phyloP scores from a whole-genome alignment of 2,329 filamentous ascomycete species.

The Fusarium graminum region DNA sequence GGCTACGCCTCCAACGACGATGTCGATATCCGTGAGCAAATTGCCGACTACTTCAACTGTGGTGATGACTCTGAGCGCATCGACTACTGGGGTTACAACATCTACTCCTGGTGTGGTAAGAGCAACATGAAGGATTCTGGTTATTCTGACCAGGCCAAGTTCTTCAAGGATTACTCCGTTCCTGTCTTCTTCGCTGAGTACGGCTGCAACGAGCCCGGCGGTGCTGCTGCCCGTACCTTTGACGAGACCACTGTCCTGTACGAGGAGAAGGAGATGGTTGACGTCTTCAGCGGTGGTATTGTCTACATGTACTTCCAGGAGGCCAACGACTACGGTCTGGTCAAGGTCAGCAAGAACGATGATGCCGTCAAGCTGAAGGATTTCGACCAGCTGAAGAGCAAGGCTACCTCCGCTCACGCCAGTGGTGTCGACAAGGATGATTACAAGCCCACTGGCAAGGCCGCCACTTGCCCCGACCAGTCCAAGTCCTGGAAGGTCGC shows the following conservation, averaged over 20 bases:
- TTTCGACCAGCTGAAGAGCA: conserved; percentile 78
- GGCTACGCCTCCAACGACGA: conserved; percentile 98
- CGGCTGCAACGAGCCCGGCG: conserved; percentile 82
- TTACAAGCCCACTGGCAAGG: conserved; percentile 82
- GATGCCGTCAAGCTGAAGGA: conserved; percentile 77
- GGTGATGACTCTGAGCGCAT: conserved; percentile 75
- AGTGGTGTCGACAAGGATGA: conserved; percentile 72
- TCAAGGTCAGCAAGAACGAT: conserved; percentile 67
- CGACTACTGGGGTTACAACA: conserved; percentile 99
- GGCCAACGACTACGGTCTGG: conserved; percentile 87
- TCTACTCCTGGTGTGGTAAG: conserved; percentile 98
- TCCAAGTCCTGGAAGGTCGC: conserved; percentile 71
- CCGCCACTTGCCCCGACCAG: conserved; percentile 77
- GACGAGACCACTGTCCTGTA: conserved; percentile 88
- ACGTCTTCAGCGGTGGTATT: conserved; percentile 93
- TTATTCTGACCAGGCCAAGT: conserved; percentile 83
- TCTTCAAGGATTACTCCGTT: conserved; percentile 90
- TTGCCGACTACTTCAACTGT: conserved; percentile 97
- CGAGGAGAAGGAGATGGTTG: conserved; percentile 81
- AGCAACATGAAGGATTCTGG: conserved; percentile 82
- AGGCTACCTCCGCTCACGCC: conserved; percentile 77
- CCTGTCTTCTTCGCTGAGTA: conserved; percentile 99
- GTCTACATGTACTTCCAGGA: conserved; percentile 99
- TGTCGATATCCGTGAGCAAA: conserved; percentile 80
- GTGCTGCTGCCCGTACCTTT: conserved; percentile 78